Evolutionary conservation across 2,329 filamentous ascomycete species (phyloP).

Genomic region (Periconia sp.): DNA sequence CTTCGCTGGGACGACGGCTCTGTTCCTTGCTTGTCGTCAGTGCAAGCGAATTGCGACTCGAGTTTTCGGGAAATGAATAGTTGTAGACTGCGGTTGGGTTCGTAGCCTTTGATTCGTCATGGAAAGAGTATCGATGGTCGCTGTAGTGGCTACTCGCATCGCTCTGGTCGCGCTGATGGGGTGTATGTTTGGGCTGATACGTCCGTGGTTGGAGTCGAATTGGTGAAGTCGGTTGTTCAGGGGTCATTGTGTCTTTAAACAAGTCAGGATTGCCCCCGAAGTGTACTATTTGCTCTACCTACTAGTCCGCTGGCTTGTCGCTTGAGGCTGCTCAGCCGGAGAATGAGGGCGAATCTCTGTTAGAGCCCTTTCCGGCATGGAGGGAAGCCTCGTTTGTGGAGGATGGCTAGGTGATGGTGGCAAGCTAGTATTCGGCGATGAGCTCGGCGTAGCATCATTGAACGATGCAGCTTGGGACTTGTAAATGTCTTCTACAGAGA

Average conservation of each 20-base stretch:
- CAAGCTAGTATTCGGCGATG: constrained; percentile 24
- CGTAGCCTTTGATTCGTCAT: too few species aligned
- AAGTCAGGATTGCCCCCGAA: constrained; percentile 33
- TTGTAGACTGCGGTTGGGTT: constrained; percentile 22
- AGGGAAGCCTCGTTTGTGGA: constrained; percentile 19
- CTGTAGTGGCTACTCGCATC: constrained; percentile 43
- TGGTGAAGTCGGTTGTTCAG: constrained; percentile 19
- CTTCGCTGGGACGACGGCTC: constrained; percentile 18
- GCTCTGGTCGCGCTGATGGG: constrained; percentile 36
- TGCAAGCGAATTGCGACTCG: constrained; percentile 26
- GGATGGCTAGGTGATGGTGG: constrained; percentile 31
- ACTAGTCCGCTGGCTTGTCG: constrained; percentile 35
- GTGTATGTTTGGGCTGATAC: constrained; percentile 33
- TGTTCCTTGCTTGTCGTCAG: constrained; percentile 18
- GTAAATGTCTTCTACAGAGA: constrained; percentile 19
- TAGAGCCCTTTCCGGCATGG: background rate
- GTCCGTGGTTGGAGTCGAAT: constrained; percentile 22
- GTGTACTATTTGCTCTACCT: constrained; percentile 37
- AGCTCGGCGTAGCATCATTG: constrained; percentile 26
- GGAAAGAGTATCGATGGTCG: constrained; percentile 28
- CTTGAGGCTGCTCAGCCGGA: constrained; percentile 20
- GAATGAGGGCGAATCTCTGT: constrained; percentile 22
- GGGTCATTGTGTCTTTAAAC: constrained; percentile 25
- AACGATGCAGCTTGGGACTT: constrained; percentile 39
- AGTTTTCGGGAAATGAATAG: constrained; percentile 22